Conservation (phyloP, 1,284 basidiomycete species). For the Schizophyllum amplum region DNA sequence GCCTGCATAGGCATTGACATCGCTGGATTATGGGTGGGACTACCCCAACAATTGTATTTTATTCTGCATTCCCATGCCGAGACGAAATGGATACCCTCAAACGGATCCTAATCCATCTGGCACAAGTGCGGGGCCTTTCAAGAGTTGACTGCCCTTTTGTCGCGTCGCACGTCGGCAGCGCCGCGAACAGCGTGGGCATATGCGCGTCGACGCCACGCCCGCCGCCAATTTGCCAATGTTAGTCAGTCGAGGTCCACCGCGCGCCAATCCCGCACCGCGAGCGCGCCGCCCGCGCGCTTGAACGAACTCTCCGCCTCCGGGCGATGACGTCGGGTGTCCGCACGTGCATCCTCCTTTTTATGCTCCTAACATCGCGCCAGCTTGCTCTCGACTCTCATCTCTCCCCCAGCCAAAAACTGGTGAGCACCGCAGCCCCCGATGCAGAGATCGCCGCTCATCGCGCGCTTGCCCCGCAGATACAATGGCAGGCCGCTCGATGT, state of each 20-base stretch:
- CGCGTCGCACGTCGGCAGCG: neutral
- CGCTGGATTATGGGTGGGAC: neutral
- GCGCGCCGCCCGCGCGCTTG: neutral
- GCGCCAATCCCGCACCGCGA: no score
- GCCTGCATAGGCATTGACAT: neutral
- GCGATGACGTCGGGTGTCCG: neutral
- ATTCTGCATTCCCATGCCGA: neutral
- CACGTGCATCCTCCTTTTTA: neutral
- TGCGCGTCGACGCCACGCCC: neutral
- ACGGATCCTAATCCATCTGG: neutral
- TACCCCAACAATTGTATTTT: neutral
- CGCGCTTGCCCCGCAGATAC: neutral
- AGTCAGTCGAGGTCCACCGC: neutral
- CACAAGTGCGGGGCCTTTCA: no score
- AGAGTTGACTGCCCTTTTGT: no score
- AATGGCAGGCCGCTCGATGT: neutral
- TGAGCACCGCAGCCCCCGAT: neutral
- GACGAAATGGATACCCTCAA: neutral
- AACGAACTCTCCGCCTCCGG: neutral
- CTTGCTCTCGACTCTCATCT: neutral
- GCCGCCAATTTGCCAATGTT: neutral
- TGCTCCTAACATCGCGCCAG: neutral
- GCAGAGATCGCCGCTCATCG: neutral
- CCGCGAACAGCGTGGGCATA: neutral
- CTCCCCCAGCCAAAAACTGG: neutral